Evolutionary conservation across 805 yeast species (phyloP), one percentile per base, ranked within the genome.

Genomic region (Ogataea nitratoaversa): DNA sequence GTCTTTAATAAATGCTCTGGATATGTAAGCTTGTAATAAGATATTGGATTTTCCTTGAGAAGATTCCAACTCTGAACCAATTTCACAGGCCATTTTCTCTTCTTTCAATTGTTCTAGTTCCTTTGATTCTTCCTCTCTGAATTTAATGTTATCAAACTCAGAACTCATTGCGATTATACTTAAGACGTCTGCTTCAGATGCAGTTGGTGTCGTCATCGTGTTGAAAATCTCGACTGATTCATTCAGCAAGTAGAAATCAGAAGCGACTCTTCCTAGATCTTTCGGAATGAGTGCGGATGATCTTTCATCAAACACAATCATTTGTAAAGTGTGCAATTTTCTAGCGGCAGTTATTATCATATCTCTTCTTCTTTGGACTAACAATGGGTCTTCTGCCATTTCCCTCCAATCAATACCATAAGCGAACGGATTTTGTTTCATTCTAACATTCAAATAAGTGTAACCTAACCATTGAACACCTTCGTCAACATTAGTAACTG

Each of bases 381-480:
- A 66, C 49, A 79, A 72, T 0, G 96, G 95, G 60, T 93, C 99
- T 16, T 82, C 82, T 19, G 78, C 76, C 2, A 95, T 57, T 48
- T 88, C 95, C 47, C 76, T 77, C 93, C 96, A 89, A 34, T 79
- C 87, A 34, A 95, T 78, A 20, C 95, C 99, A 56, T 93, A 93
- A 0, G 84, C 82, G 57, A 89, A 82, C 2, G 99, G 99, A 48
- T 89, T 91, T 56, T 88, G 85, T 43, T 84, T 78, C 99, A 93
- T 93, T 42, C 99, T 70, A 3, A 91, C 97, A 65, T 78, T 82
- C 76, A 93, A 71, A 56, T 93, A 93, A 0, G 99, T 93, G 53
- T 95, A 93, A 3, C 99, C 98, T n/a, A 93, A 69, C 99, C 99
- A 93, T 48, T 82, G 87, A 1, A 93, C 84, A 41, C 90, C 99